A percentile compares a stretch with the other conserved stretches of the same genome.
These are phyloP conservation scores for Ophiorrhiza pumila DNA, from an alignment of 257 asterid genomes.

Conservation along the genomic window DNA sequence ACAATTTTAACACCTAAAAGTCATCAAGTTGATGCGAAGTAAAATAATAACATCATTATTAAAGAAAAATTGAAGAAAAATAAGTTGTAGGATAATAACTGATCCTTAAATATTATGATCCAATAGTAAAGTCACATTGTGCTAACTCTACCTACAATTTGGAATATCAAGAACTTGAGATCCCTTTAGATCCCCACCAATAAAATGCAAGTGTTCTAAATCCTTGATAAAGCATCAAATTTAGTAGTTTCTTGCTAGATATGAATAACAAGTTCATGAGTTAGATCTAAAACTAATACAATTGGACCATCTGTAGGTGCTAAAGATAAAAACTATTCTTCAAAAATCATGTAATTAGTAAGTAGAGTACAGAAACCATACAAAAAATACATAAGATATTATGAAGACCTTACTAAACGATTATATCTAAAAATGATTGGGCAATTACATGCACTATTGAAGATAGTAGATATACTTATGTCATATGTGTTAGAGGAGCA, in stretches of 20 bases:
- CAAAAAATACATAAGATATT: conserved; percentile 16
- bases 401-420: too few relatives aligned
- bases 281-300: conserved; percentile 97
- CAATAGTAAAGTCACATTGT: conserved; percentile 98
- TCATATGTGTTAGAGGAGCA: too few relatives aligned
- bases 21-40: conserved; percentile 18
- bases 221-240: conserved; percentile 98
- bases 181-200: conserved; percentile 99
- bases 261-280: conserved; percentile 99
- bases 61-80: conserved; percentile 25
- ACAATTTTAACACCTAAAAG: conserved; percentile 77
- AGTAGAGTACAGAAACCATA: conserved; percentile 15
- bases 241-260: conserved; percentile 97
- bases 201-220: conserved; percentile 97
- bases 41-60: conserved; percentile 13
- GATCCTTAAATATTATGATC: conserved; percentile 96
- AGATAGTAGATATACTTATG: conserved; percentile 84
- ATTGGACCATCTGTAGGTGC: conserved; percentile 99
- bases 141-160: conserved; percentile 99
- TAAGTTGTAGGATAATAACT: conserved; percentile 96
- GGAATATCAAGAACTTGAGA: conserved; percentile 99
- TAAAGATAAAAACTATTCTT: conserved; percentile 40
- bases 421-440: conserved; percentile 97
- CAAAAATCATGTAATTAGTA: conserved; percentile 25
- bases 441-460: conserved; percentile 97